A percentile compares a stretch with the other conserved stretches of the same genome.
These are phyloP conservation scores for Mollisia scopiformis DNA, from an alignment of 2,329 filamentous ascomycete species.

Conservation along the genomic window DNA sequence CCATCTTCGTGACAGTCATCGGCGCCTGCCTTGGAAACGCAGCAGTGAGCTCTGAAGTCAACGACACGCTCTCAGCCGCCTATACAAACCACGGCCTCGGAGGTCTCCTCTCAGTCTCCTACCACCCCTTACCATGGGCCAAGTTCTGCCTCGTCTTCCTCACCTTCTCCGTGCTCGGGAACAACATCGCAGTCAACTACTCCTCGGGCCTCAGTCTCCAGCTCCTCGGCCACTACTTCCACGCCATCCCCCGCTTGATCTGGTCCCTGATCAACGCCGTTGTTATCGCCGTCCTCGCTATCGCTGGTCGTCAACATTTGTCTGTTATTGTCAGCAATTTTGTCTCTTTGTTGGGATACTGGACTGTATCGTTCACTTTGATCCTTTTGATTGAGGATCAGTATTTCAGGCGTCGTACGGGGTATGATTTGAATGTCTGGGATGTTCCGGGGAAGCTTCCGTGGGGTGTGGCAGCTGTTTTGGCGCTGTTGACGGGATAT, in stretches of 20 bases:
- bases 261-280: constrained; percentile 36
- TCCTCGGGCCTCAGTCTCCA: constrained; percentile 35
- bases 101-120: constrained; percentile 48
- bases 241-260: constrained; percentile 37
- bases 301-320: constrained; percentile 32
- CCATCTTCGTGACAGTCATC: constrained; percentile 46
- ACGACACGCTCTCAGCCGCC: constrained; percentile 42
- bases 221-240: constrained; percentile 36
- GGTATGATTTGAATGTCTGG: constrained; percentile 35
- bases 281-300: constrained; percentile 32
- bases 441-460: constrained; percentile 32
- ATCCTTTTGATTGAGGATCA: constrained; percentile 35
- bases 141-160: constrained; percentile 46
- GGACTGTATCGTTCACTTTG: constrained; percentile 35
- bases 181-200: constrained; percentile 37
- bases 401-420: constrained; percentile 28
- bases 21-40: constrained; percentile 46
- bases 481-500: constrained; percentile 32
- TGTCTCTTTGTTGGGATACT: constrained; percentile 35
- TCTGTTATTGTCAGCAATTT: constrained; percentile 35
- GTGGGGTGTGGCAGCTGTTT: constrained; percentile 33
- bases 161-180: constrained; percentile 36
- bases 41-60: constrained; percentile 38
- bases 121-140: constrained; percentile 49
- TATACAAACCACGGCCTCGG: constrained; percentile 49